phyloP scores from a whole-genome alignment of 2,329 filamentous ascomycete genomes.

The Penicillium occitanis region DNA sequence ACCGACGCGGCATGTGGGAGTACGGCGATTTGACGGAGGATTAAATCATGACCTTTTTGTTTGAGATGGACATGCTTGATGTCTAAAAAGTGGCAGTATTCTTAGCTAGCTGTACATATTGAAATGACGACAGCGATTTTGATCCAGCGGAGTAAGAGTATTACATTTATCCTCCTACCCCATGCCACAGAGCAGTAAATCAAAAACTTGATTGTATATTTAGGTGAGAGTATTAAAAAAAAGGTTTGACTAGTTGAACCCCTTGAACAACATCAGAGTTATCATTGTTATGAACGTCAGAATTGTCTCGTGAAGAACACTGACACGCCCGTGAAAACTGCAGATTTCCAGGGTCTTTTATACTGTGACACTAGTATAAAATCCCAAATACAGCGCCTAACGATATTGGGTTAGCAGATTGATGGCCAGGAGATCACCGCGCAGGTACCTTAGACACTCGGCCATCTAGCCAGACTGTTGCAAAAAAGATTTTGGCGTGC shows the following conservation, averaged over 20 bases:
- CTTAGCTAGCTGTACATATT: slow-evolving; percentile 4
- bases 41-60: slow-evolving; percentile 41
- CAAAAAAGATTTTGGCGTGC: background rate
- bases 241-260: background rate
- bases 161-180: background rate
- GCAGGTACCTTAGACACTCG: background rate
- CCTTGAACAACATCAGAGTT: background rate
- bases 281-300: background rate
- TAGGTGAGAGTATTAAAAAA: background rate
- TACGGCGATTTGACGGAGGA: slow-evolving; percentile 96
- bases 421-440: background rate
- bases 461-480: background rate
- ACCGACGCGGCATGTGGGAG: slow-evolving; percentile 90
- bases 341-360: background rate
- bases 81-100: background rate
- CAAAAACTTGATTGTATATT: background rate
- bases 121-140: slow-evolving; percentile 3
- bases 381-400: background rate
- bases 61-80: background rate
- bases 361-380: background rate
- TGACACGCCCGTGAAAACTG: background rate
- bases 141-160: background rate
- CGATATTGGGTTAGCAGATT: background rate
- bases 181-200: background rate
- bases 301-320: too few relatives aligned